Conservation (phyloP, 1,284 basidiomycete species). For the Trichosporon asahii region DNA sequence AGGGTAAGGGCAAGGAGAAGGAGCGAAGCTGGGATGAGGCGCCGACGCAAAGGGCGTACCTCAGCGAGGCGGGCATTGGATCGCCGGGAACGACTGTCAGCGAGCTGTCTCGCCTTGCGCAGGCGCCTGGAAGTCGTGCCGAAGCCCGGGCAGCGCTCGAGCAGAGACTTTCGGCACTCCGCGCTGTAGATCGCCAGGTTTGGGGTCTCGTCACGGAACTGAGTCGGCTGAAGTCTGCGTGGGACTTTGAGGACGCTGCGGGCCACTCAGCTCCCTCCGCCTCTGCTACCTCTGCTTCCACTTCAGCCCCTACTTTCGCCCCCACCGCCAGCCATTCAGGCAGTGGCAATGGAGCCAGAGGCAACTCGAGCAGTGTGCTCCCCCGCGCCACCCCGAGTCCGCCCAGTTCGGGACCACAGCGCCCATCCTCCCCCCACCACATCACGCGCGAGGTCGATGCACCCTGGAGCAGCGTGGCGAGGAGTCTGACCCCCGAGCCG, state of each 20-base stretch:
- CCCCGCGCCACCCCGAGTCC: background rate
- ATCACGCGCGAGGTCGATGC: background rate
- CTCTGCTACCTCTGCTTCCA: too few relatives aligned
- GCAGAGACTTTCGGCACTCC: constrained; percentile 70
- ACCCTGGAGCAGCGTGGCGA: background rate
- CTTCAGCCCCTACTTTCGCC: too few relatives aligned
- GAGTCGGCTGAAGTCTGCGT: constrained; percentile 64
- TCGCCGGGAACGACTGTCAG: background rate
- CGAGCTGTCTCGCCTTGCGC: background rate
- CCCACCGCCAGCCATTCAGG: background rate
- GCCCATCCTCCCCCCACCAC: background rate
- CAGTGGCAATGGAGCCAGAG: background rate
- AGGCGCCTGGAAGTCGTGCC: background rate
- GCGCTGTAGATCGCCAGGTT: constrained; percentile 67
- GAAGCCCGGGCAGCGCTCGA: constrained; percentile 60
- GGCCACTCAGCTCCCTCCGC: too few relatives aligned
- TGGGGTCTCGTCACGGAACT: constrained; percentile 72
- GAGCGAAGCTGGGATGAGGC: constrained; percentile 12
- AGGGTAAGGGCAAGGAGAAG: background rate
- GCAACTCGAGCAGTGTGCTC: background rate
- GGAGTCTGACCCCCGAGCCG: background rate
- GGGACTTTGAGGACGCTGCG: constrained; percentile 34
- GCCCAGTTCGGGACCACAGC: background rate
- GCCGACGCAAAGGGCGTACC: constrained; percentile 20
- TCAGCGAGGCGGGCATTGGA: constrained; percentile 6